Base-by-base conservation (phyloP, 257 asterid genomes). In the Verbascum thapsus region DNA sequence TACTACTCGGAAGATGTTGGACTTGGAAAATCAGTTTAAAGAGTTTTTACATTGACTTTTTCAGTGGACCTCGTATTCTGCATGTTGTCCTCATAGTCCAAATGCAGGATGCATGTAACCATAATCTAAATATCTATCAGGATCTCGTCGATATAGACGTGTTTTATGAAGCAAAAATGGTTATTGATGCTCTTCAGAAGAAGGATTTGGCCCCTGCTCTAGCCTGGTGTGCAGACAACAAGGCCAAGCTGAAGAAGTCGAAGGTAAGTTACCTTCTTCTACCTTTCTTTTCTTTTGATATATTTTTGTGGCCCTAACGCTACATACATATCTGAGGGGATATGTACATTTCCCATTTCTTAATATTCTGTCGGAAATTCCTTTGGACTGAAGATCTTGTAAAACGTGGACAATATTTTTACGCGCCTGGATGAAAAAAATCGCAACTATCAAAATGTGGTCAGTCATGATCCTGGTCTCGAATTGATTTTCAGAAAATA, bases 201-300 rank as follows among this genome's bases (percentile, higher is more conserved):
- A 90, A 88, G 90, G 95, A 85, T 68, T 88, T 88, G 37, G 70
- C 85, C 48, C 96, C 99, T 74, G 99, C 99, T 74, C 80, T 94
- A 48, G 89, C 95, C 52, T 94, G 99, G 99, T 94, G 99, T 78
- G 86, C 89, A 49, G 99, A 94, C 43, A 94, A 94, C 72, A 94
- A 94, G 79, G 78, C 95, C 67, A 90, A 89, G 80, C 80, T 94
- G 73, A 94, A 90, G 89, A 94, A 90, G 79, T 75, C 96, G 10
- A 94, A 94, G 95, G 99, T 85, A 78, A 57, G 12, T 62, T 42
- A 13, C 62, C 7, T 23, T 44, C 17, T 32, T 53, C 63, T 68
- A 44, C 32, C 71, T 30, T 38, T 63, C 37, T 53, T 58, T 54
- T 42, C 40, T 58, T 48, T 18, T 40, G 34, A 30, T 10, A 23